Evolutionary conservation across 2,329 filamentous ascomycete species (phyloP), one percentile per base, ranked within the genome.

Genomic region (Stachybotrys elegans): DNA sequence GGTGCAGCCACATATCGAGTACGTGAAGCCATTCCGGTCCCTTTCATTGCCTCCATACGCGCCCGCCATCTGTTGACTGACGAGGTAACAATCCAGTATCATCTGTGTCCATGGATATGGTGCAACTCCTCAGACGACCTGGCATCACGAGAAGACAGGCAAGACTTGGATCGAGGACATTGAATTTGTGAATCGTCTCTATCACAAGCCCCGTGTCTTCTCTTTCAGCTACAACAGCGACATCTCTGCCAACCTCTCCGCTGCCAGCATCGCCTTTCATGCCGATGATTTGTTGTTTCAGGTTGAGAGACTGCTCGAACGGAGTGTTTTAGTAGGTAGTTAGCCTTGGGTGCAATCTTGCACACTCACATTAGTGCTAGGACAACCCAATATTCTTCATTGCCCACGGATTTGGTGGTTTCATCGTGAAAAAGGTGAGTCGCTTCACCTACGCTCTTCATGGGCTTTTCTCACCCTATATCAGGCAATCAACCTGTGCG

Each of bases 141-240:
- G 55, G 55, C 47, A 57, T 19, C 50, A 57, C 29, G 50, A 51
- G 14, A 39, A 36, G 6, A 50, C 55, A 5, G 55, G 55, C 3
- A 57, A 57, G 36, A 51, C 47, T 9, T 57, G 55, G 55, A 53
- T 57, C 13, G 51, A 49, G 5, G 54, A 57, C 20, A 46, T 48
- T 12, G 54, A 55, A 14, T 57, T 57, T 12, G 43, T 57, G 6
- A 45, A 47, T 12, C 44, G 35, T 12, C 40, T 56, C 19, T 40
- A 40, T 14, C 41, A 47, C 21, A 47, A 43, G 4, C 44, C 47
- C 12, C 46, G 54, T n/a, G 48, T 57, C n/a, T 48, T 51, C 35
- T 45, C 53, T 5, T 57, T 53, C 22, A 44, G 44, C 13, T 57
- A 50, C 46, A 57, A 57, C 31, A 47, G 54, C 1, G 52, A 55